Conservation (phyloP, 1,284 basidiomycete species). For the Marasmius fiardii region DNA sequence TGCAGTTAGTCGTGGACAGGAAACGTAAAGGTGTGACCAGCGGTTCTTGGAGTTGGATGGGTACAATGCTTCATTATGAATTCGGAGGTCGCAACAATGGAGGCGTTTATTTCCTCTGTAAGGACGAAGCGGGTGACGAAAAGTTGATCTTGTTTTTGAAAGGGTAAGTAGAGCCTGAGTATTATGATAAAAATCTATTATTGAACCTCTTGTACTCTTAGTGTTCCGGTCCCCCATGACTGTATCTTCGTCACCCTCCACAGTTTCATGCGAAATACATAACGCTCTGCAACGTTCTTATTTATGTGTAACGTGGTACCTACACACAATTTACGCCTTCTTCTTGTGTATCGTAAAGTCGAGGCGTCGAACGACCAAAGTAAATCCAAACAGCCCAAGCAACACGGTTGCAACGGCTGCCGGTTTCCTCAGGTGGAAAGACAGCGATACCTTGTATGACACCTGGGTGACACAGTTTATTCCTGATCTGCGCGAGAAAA, state of each 20-base stretch:
- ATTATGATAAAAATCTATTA: background rate
- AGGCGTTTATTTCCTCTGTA: conserved; percentile 52
- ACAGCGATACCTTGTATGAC: conserved; percentile 76
- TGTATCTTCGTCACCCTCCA: conserved; percentile 48
- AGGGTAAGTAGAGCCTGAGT: conserved; percentile 33
- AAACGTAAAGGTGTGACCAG: conserved; percentile 35
- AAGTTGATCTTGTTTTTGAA: conserved; percentile 48
- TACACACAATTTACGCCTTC: conserved; percentile 26
- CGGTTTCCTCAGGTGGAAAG: conserved; percentile 82
- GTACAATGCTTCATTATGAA: conserved; percentile 54
- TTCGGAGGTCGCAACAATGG: conserved; percentile 38
- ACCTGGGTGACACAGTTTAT: conserved; percentile 49
- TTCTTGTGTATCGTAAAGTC: conserved; percentile 63
- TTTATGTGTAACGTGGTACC: background rate
- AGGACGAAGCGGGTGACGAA: conserved; percentile 28
- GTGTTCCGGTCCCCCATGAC: conserved; percentile 27
- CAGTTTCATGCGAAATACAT: conserved; percentile 27
- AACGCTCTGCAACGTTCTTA: conserved; percentile 14
- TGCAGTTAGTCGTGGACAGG: conserved; percentile 42
- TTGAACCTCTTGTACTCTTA: conserved; percentile 16
- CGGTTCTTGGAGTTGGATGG: conserved; percentile 52
- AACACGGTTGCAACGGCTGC: conserved; percentile 69
- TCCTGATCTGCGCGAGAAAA: conserved; percentile 17
- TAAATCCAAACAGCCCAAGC: conserved; percentile 61
- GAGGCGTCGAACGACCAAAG: conserved; percentile 58